Evolutionary conservation across 2,329 filamentous ascomycete genomes (phyloP), one percentile per base, ranked within the genome.

Genomic region (Blastomyces percursus): DNA sequence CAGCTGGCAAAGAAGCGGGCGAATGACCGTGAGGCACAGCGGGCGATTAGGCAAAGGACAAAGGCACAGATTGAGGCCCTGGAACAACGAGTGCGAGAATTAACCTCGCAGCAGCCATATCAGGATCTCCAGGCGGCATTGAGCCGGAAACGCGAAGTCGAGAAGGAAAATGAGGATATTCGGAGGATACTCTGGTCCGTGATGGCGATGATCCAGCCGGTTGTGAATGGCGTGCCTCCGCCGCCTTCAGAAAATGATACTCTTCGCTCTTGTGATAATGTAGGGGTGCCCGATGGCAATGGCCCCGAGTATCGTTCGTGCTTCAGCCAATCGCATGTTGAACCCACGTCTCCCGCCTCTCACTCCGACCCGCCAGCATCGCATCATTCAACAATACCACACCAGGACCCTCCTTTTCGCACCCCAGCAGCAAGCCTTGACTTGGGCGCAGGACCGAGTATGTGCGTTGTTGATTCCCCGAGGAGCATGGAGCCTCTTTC

Each of bases 1-100:
- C 92, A 96, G 76, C 83, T 96, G 64, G 90, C 88, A 38, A 89
- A 91, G 75, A 96, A 96, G 79, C 83, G 92, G 66, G 90, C 90
- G 70, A 96, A 96, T 82, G 90, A 95, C 73, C 86, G 90, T 63
- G 90, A 95, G 74, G 91, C 90, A 38, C 90, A 96, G 73, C 84
- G 90, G 58, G 90, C 89, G 48, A 94, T 95, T 64, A 83, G 90
- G 51, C 89, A 93, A 77, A 84, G 90, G 62, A 94, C 90, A 35
- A 90, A 87, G 76, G 84, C 85, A 63, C 88, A 89, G 73, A 94
- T 94, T 68, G 89, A 93, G 71, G 78, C 76, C 7, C 79, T 94
- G 64, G 88, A 94, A 73, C 81, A 80, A 64, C 82, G 84, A 65
- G 91, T 95, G 65, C 80, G 83, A 62, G 88, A 93, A 65, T 81